A percentile compares a stretch with the other conserved stretches of the same genome.
Conservation (phyloP, 108 stramenopile genomes). For the Conticribra weissflogii region DNA sequence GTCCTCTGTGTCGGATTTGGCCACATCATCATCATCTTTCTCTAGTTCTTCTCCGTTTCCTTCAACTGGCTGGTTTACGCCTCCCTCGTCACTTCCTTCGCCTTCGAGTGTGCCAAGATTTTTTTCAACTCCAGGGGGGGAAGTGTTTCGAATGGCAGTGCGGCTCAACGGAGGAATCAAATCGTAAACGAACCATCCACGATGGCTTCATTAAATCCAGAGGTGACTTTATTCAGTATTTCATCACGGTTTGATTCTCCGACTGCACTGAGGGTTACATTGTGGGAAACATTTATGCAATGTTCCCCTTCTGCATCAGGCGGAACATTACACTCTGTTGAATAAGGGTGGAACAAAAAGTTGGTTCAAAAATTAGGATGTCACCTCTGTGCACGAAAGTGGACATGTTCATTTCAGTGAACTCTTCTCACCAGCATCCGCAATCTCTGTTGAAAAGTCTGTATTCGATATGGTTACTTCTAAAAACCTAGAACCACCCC, state of each 20-base stretch:
- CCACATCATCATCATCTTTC: too few relatives aligned
- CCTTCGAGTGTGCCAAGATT: too few relatives aligned
- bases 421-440: neutral
- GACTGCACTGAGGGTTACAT: neutral
- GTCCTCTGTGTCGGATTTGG: neutral
- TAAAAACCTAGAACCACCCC: neutral
- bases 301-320: neutral
- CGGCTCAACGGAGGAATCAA: neutral
- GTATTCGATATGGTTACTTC: neutral
- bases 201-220: slow-evolving; percentile 5
- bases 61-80: too few relatives aligned
- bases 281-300: neutral
- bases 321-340: neutral
- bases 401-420: neutral
- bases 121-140: neutral
- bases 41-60: too few relatives aligned
- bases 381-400: neutral
- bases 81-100: neutral
- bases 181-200: slow-evolving; percentile 2
- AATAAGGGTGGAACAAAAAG: neutral
- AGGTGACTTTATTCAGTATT: neutral
- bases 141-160: neutral
- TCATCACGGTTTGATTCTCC: neutral
- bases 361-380: neutral
- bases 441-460: neutral